A percentile compares a stretch with the other conserved stretches of the same genome.
Conservation (phyloP, 2,329 filamentous ascomycete genomes). For the Colletotrichum navitas region DNA sequence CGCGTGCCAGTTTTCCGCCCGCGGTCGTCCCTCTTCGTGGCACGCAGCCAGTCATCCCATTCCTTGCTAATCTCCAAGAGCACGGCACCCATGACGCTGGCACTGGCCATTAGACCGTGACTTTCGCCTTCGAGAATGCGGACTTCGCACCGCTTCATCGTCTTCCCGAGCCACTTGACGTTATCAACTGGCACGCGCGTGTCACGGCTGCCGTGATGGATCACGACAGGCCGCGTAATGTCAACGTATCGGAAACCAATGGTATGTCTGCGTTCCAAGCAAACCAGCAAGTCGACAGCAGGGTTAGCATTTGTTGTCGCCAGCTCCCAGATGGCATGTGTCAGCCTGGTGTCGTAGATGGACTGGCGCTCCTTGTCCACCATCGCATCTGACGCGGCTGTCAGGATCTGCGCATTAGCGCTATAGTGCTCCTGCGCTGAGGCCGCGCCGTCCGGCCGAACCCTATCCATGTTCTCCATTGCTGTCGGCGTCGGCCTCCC, state of each 20-base stretch:
- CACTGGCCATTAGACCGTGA: slow-evolving; percentile 95
- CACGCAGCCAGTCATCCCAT: slow-evolving; percentile 88
- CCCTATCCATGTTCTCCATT: slow-evolving; percentile 64
- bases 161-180: slow-evolving; percentile 92
- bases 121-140: slow-evolving; percentile 91
- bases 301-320: slow-evolving; percentile 94
- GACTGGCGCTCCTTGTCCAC: slow-evolving; percentile 79
- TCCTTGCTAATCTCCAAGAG: slow-evolving; percentile 94
- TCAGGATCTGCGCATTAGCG: slow-evolving; percentile 54
- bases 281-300: slow-evolving; percentile 91
- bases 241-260: slow-evolving; percentile 98
- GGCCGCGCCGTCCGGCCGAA: slow-evolving; percentile 49
- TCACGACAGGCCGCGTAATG: slow-evolving; percentile 89
- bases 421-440: slow-evolving; percentile 43
- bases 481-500: slow-evolving; percentile 46
- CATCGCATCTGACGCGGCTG: slow-evolving; percentile 70
- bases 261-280: slow-evolving; percentile 87
- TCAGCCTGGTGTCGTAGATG: slow-evolving; percentile 86
- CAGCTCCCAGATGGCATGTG: slow-evolving; percentile 93
- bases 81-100: slow-evolving; percentile 92
- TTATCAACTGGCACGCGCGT: slow-evolving; percentile 95
- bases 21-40: slow-evolving; percentile 54
- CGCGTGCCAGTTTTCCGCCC: slow-evolving; percentile 39
- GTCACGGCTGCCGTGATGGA: slow-evolving; percentile 93
- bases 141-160: slow-evolving; percentile 94